Evolutionary conservation across 2,329 filamentous ascomycete genomes (phyloP), one percentile per base, ranked within the genome.

Genomic region (Sporothrix variecibatus): DNA sequence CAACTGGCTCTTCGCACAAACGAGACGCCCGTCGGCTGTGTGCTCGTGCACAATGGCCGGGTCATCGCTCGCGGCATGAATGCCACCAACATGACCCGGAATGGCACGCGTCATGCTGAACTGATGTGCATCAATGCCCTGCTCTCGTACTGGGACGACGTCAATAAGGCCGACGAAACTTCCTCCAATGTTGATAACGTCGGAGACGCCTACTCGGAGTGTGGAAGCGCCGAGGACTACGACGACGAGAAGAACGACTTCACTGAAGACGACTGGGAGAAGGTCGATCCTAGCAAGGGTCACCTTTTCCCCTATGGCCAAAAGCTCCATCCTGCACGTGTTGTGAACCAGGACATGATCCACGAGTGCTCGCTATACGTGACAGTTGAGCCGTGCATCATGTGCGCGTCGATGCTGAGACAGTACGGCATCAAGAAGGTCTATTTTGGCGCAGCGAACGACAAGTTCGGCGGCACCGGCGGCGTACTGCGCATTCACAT

Each of bases 371-470:
- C 91, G 11, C 89, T 99, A 71, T 99, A 99, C 82, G 96, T 99
- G 68, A 99, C 96, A 0, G 95, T 99, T 72, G 97, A 99, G 83
- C 96, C 96, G 4, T 99, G 96, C 82, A 94, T 99, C 84, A 99
- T 99, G 96, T 99, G 96, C 81, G 96, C 96, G 15, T 97, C 94
- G 7, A 90, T 97, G 72, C 87, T 99, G 70, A 90, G 94, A 71
- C 97, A 99, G 82, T 92, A 97, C 77, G 89, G 91, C 17, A 94
- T 99, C 82, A 90, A 92, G 76, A 92, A 92, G 77, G 96, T 99
- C 43, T 98, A 95, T 82, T 99, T 96, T 82, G 97, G 96, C 4
- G 97, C 95, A 75, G 90, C 93, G 78, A 99, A 99, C 82, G 96
- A 99, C 84, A 93, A 97, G 74, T 99, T 99, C 84, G 96, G 96